phyloP scores from a whole-genome alignment of 2,329 filamentous ascomycete genomes.

The Trichophyton simii region DNA sequence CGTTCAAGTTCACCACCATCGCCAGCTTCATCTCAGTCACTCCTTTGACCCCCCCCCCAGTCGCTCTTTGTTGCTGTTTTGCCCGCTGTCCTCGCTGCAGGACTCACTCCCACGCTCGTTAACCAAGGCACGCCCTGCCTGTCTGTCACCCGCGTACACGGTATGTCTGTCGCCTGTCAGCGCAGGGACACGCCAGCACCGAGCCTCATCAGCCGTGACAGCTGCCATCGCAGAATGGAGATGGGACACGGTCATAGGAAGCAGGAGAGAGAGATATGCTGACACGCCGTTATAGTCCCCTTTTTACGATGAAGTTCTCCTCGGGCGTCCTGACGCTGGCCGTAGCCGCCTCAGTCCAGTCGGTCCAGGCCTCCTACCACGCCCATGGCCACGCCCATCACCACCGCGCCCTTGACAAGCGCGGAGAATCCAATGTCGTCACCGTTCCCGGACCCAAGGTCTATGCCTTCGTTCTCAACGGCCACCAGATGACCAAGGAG shows the following conservation, averaged over 20 bases:
- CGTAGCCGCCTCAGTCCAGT: conserved; percentile 26
- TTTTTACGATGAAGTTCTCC: conserved; percentile 27
- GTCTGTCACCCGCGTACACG: neutral
- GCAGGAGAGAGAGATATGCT: no score
- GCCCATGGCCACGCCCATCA: conserved; percentile 32
- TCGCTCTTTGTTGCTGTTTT: conserved; percentile 7
- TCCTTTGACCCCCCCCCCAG: conserved; percentile 9
- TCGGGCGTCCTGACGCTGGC: conserved; percentile 29
- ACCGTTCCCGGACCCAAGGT: conserved; percentile 44
- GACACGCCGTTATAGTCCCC: no score
- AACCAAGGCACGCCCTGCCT: conserved; percentile 10
- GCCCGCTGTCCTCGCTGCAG: conserved; percentile 9
- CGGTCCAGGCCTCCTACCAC: conserved; percentile 15
- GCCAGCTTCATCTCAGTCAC: conserved; percentile 7
- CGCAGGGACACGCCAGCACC: no score
- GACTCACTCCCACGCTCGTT: conserved; percentile 14
- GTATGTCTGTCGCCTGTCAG: neutral
- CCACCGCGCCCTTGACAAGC: conserved; percentile 26
- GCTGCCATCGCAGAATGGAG: no score
- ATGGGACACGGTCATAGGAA: no score
- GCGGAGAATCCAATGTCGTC: conserved; percentile 37
- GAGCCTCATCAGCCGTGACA: no score
- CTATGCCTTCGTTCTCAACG: conserved; percentile 60
- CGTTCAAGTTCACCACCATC: neutral
- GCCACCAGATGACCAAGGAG: conserved; percentile 45